Evolutionary conservation across 2,329 filamentous ascomycete genomes (phyloP), one percentile per base, ranked within the genome.

Genomic region (Truncatella angustata): DNA sequence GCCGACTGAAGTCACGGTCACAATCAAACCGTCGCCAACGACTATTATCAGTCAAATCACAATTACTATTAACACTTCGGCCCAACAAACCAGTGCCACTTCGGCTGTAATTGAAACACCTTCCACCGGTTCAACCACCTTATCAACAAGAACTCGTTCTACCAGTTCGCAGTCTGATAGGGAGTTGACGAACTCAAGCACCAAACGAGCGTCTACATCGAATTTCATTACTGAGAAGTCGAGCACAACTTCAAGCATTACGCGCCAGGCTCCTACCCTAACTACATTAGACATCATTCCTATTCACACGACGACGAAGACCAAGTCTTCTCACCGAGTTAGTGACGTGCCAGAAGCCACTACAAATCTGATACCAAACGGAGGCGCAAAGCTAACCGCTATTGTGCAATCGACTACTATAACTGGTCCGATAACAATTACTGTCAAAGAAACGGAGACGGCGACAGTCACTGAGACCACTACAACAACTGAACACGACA

Each of bases 381-480:
- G 43, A 7, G 43, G 43, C 9, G 48, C 49, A 36, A 37, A 59
- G 10, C 49, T 21, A 7, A 37, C 52, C 11, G 44, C 40, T 5
- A 47, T 50, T 7, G 24, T 18, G 32, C 35, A n/a, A n/a, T n/a
- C n/a, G n/a, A n/a, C 16, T 36, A 37, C 11, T 43, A 44, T 11
- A 51, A 21, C 5, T 2, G 40, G 24, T 2, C 40, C 55, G 1
- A 53, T 54, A 10, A 61, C 56, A 0, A 51, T 59, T 5, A 61
- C 59, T 3, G 58, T 59, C n/a, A 61, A 59, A n/a, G 56, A 59
- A 51, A 59, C 56, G n/a, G 55, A 59, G 42, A 58, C 45, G 4
- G 53, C 54, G 23, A 61, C 57, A 5, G 51, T 52, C 12, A 61
- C 56, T 4, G 53, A 52, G 9, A 62, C 54, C 1, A 57, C 56